phyloP scores from a whole-genome alignment of 345 rosid genomes.

The Clarkia xantiana region DNA sequence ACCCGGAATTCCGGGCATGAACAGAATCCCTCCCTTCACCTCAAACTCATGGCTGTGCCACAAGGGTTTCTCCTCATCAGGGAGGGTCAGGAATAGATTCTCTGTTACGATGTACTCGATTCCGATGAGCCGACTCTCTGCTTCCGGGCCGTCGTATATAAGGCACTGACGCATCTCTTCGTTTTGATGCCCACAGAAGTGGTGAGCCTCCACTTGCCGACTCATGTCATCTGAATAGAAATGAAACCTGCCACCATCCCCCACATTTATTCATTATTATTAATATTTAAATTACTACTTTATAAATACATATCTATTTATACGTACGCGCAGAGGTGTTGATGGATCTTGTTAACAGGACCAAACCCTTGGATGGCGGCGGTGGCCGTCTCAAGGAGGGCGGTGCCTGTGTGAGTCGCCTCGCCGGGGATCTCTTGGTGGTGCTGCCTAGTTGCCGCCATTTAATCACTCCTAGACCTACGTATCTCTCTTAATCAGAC shows the following conservation, averaged over 20 bases:
- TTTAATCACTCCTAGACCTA: slow-evolving; percentile 2
- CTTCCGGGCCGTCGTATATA: slow-evolving; percentile 39
- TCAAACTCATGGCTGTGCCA: slow-evolving; percentile 74
- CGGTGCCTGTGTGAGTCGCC: slow-evolving; percentile 29
- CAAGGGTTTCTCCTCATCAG: slow-evolving; percentile 60
- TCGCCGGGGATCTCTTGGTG: slow-evolving; percentile 49
- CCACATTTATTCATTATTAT: no score
- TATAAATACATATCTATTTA: no score
- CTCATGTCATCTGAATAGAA: slow-evolving; percentile 65
- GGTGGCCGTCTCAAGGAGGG: slow-evolving; percentile 49
- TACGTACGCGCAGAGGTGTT: slow-evolving; percentile 75
- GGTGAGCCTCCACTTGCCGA: slow-evolving; percentile 70
- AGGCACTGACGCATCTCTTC: slow-evolving; percentile 84
- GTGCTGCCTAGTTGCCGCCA: slow-evolving; percentile 7
- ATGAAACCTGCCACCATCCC: slow-evolving; percentile 37
- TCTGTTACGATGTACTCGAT: slow-evolving; percentile 64
- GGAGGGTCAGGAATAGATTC: slow-evolving; percentile 42
- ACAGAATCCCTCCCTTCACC: slow-evolving; percentile 68
- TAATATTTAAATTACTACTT: background rate
- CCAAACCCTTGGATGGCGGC: slow-evolving; percentile 47
- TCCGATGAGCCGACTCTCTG: slow-evolving; percentile 52
- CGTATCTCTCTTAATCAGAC: background rate
- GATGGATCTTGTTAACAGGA: slow-evolving; percentile 57
- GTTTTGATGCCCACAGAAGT: slow-evolving; percentile 62
- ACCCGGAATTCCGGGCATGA: slow-evolving; percentile 61